Conservation (phyloP, 2,329 filamentous ascomycete genomes). For the Aspergillus terreus region DNA sequence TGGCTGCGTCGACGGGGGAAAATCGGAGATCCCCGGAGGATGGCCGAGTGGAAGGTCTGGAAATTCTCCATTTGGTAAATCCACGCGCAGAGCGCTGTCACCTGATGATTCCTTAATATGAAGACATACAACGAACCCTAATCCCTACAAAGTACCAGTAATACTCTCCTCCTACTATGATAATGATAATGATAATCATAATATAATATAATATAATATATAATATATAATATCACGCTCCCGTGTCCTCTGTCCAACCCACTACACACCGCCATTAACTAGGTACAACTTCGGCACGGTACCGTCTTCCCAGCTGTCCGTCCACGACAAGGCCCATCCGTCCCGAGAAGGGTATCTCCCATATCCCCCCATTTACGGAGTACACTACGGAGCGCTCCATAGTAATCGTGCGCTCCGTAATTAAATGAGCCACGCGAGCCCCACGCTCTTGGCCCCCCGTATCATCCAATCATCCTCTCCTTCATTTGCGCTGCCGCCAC, state of each 20-base stretch:
- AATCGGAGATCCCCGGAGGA: conserved; percentile 7
- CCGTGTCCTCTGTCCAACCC: neutral
- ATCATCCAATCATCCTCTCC: neutral
- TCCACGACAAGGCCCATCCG: neutral
- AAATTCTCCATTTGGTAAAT: neutral
- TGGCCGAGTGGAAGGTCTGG: neutral
- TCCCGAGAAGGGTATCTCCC: neutral
- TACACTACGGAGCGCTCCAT: too few species aligned
- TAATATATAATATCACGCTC: too few species aligned
- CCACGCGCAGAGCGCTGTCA: neutral
- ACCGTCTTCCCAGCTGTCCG: neutral
- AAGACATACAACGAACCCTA: too few species aligned
- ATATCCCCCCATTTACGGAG: neutral
- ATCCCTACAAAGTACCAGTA: too few species aligned
- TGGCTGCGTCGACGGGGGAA: neutral
- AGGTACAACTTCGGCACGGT: neutral
- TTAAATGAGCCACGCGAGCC: too few species aligned
- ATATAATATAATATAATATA: too few species aligned
- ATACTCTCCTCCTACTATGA: too few species aligned
- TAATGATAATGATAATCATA: too few species aligned
- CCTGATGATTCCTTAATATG: too few species aligned
- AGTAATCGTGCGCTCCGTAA: too few species aligned
- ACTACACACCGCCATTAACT: neutral
- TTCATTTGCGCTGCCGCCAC: neutral
- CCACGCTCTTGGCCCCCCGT: neutral